A percentile compares a stretch with the other conserved stretches of the same genome.
These are phyloP conservation scores for Phaeodactylum tricornutum DNA, from an alignment of 108 stramenopile species.

Conservation along the genomic window DNA sequence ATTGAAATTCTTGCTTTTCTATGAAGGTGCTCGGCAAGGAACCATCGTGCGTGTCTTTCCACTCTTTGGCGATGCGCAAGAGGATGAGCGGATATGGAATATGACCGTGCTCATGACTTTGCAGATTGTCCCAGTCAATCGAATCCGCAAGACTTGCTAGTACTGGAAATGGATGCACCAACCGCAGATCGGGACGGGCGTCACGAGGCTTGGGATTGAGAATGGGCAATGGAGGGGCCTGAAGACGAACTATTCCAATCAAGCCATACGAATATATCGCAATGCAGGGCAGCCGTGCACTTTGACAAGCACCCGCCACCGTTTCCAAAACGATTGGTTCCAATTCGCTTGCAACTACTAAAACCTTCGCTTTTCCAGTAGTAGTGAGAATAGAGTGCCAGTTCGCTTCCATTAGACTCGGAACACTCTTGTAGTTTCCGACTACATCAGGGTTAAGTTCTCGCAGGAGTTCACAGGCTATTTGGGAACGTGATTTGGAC, in stretches of 20 bases:
- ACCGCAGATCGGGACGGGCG: slow-evolving; percentile 60
- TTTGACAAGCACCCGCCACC: slow-evolving; percentile 48
- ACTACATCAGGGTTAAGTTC: slow-evolving; percentile 82
- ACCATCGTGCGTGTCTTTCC: slow-evolving; percentile 23
- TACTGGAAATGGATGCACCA: slow-evolving; percentile 38
- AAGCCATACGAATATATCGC: slow-evolving; percentile 81
- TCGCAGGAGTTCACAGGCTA: slow-evolving; percentile 24
- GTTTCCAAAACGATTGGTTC: slow-evolving; percentile 38
- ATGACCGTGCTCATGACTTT: slow-evolving; percentile 61
- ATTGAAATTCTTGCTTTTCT: slow-evolving; percentile 80
- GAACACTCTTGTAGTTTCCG: slow-evolving; percentile 33
- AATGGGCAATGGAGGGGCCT: slow-evolving; percentile 38
- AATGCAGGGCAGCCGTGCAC: slow-evolving; percentile 50
- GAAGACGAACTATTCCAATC: slow-evolving; percentile 76
- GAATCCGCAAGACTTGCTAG: slow-evolving; percentile 26
- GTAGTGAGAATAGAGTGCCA: neutral
- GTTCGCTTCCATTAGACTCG: neutral
- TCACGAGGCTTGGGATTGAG: slow-evolving; percentile 60
- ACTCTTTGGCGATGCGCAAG: slow-evolving; percentile 33
- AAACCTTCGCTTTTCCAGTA: slow-evolving; percentile 13
- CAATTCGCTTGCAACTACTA: slow-evolving; percentile 87
- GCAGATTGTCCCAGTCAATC: slow-evolving; percentile 33
- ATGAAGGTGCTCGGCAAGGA: slow-evolving; percentile 37
- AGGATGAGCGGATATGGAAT: slow-evolving; percentile 83
- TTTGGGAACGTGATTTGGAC: slow-evolving; percentile 24